A percentile compares a stretch with the other conserved stretches of the same genome.
Evolutionary conservation across 176 grass and related monocot species (phyloP).

Genomic region (Carex parvula): DNA sequence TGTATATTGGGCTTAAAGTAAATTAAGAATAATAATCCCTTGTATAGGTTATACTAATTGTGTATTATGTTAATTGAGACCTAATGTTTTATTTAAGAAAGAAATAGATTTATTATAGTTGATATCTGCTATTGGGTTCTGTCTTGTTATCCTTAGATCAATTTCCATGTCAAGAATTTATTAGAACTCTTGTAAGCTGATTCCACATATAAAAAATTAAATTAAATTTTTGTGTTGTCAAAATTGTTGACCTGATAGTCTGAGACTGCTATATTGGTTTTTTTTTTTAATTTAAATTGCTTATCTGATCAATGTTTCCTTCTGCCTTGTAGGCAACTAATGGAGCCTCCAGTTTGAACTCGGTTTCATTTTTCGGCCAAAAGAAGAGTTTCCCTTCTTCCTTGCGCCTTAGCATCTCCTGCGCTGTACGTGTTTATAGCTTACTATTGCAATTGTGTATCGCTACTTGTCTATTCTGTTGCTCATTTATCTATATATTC

Average conservation of each 20-base stretch:
- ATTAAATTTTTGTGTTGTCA: not conserved
- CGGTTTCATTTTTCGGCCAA: conserved; percentile 10
- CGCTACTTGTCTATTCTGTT: too few species aligned
- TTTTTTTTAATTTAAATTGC: not conserved
- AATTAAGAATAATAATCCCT: too few species aligned
- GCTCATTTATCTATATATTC: not conserved
- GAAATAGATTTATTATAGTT: not conserved
- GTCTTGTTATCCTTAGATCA: not conserved
- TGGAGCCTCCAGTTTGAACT: conserved; percentile 3
- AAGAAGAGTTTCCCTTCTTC: conserved; percentile 5
- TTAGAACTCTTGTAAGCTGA: not conserved
- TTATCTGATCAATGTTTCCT: not conserved
- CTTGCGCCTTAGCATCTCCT: not conserved
- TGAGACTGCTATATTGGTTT: not conserved
- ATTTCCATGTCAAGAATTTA: not conserved
- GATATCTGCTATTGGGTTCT: not conserved
- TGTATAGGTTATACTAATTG: not conserved
- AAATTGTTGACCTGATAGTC: not conserved
- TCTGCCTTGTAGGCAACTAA: conserved; percentile 12
- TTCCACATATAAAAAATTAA: not conserved
- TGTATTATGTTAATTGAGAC: not conserved
- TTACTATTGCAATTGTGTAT: not conserved
- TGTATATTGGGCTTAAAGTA: too few species aligned
- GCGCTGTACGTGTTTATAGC: not conserved
- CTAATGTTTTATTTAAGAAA: not conserved